Evolutionary conservation across 2,329 filamentous ascomycete species (phyloP).

Genomic region (Pyrenochaeta sp.): DNA sequence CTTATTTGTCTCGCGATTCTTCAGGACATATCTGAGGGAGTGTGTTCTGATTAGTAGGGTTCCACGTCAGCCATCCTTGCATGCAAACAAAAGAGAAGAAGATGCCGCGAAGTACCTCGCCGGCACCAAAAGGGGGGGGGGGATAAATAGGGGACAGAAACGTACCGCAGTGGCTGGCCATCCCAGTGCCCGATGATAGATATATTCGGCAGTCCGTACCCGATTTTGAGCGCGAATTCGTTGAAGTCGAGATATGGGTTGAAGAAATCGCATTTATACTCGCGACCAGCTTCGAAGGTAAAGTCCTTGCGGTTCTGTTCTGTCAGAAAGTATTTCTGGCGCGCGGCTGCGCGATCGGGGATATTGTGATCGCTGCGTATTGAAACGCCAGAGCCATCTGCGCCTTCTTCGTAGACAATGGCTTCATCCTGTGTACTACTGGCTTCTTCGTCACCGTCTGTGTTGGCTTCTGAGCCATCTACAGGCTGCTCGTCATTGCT

Average conservation of each 20-base stretch:
- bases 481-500: slow-evolving; percentile 40
- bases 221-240: slow-evolving; percentile 70
- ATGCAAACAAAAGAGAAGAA: slow-evolving; percentile 39
- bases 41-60: slow-evolving; percentile 69
- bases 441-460: slow-evolving; percentile 65
- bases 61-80: slow-evolving; percentile 16
- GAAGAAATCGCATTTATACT: slow-evolving; percentile 78
- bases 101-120: slow-evolving; percentile 32
- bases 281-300: slow-evolving; percentile 67
- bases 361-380: slow-evolving; percentile 50
- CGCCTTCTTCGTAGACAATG: slow-evolving; percentile 64
- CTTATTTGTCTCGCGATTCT: slow-evolving; percentile 76
- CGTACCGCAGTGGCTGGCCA: slow-evolving; percentile 76
- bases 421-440: slow-evolving; percentile 58
- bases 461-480: slow-evolving; percentile 48
- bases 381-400: slow-evolving; percentile 54
- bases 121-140: background rate
- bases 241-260: slow-evolving; percentile 94
- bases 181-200: slow-evolving; percentile 83
- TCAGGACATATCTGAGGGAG: slow-evolving; percentile 89
- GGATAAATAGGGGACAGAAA: slow-evolving; percentile 2
- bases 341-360: slow-evolving; percentile 52
- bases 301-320: slow-evolving; percentile 65
- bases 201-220: slow-evolving; percentile 70
- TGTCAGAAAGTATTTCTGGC: slow-evolving; percentile 69